phyloP scores from a whole-genome alignment of 345 rosid species.

The Ceriops decandra region DNA sequence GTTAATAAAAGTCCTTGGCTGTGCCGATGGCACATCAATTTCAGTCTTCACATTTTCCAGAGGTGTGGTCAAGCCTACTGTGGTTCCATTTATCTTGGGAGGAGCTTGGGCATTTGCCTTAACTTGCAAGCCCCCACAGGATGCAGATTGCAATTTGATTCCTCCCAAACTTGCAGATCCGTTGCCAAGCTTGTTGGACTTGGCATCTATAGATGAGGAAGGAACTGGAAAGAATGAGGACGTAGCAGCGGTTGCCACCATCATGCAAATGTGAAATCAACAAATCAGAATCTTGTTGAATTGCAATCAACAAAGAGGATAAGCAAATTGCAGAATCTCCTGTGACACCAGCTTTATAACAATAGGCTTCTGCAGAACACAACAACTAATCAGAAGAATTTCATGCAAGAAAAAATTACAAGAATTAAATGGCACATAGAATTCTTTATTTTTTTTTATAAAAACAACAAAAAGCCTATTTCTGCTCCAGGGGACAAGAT shows the following conservation, averaged over 20 bases:
- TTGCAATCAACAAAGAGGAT: too few species aligned
- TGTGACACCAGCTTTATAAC: too few species aligned
- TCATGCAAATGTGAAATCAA: slow-evolving; percentile 22
- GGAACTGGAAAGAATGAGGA: slow-evolving; percentile 65
- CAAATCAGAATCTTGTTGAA: background rate
- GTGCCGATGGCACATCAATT: slow-evolving; percentile 35
- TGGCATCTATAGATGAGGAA: slow-evolving; percentile 49
- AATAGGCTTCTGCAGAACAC: too few species aligned
- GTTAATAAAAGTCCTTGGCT: slow-evolving; percentile 90
- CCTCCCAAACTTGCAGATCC: slow-evolving; percentile 51
- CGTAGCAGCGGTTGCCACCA: slow-evolving; percentile 79
- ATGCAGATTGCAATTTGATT: slow-evolving; percentile 37
- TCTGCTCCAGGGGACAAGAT: too few species aligned
- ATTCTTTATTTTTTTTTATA: too few species aligned
- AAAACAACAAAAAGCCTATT: too few species aligned
- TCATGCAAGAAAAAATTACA: too few species aligned
- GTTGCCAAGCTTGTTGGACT: slow-evolving; percentile 35
- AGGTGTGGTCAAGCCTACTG: slow-evolving; percentile 43
- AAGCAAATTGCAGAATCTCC: too few species aligned
- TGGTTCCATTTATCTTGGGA: slow-evolving; percentile 75
- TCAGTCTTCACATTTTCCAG: slow-evolving; percentile 51
- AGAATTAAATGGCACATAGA: too few species aligned
- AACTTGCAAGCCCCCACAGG: slow-evolving; percentile 55
- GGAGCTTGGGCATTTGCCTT: slow-evolving; percentile 79
- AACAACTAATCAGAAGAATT: too few species aligned